Base-by-base conservation (phyloP, 2,329 filamentous ascomycete species). In the Claviceps purpurea region DNA sequence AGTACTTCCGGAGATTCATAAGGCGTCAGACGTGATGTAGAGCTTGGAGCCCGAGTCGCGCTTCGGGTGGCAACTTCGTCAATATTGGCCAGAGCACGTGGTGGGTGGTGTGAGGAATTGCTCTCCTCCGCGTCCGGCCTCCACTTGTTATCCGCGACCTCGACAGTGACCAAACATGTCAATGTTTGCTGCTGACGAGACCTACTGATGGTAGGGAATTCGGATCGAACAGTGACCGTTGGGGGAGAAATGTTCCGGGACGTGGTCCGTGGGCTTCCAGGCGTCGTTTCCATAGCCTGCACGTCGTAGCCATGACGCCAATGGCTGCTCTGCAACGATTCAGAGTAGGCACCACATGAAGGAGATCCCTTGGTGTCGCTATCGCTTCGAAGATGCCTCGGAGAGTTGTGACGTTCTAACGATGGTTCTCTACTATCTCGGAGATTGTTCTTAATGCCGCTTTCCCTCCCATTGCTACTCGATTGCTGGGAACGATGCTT, bases 81-180 rank as follows among this genome's bases (percentile, higher is more conserved):
- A 51, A 73, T 69, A 61, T 76, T 69, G 8, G 61, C 60, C 39
- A 58, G 60, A 51, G 67, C 65, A 37, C 70, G 67, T 50, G 71
- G 69, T 49, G 67, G 65, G 43, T 68, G 70, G 38, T 68, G 71
- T 40, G 71, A 62, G 63, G 75, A 61, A 65, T 78, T 82, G 39
- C 94, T 68, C 59, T 96, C 90, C 53, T 95, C 89, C 2, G 85
- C 81, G 61, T 93, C 83, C 1, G 90, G 82, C 54, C 80, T 79
- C 93, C 90, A 97, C 66, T 93, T 95, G 59, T 84, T 88, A 62
- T 95, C 90, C 0, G 89, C 82, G 1, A 97, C 89, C 68, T 98
- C 93, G 47, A 98, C 82, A 0, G 93, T 97, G 49, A 98, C 79
- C 51, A 98, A 73, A 62, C 93, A 98, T 0, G 93, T 97, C 57